Evolutionary conservation across 2,329 filamentous ascomycete species (phyloP).

Genomic region (Ilyonectria sp.): DNA sequence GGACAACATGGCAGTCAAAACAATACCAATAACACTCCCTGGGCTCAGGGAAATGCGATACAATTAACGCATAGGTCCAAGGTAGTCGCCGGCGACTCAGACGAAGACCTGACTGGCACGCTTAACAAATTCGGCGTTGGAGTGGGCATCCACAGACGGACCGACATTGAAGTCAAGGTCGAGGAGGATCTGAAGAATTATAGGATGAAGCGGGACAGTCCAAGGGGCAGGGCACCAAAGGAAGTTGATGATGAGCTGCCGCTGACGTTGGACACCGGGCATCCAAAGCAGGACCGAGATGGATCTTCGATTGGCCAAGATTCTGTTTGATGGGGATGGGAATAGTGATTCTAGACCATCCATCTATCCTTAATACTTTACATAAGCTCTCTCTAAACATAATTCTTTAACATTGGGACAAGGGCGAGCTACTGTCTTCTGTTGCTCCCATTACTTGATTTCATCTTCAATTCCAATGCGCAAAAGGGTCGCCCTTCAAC

Average conservation of each 20-base stretch:
- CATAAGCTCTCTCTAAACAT: no score
- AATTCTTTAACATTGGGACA: no score
- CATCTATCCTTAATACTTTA: no score
- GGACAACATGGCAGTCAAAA: conserved; percentile 10
- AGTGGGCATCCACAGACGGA: conserved; percentile 38
- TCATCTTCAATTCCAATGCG: no score
- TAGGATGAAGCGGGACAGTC: conserved; percentile 17
- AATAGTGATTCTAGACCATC: no score
- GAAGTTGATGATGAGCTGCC: conserved; percentile 35
- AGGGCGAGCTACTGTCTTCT: no score
- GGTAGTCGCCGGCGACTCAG: conserved; percentile 38
- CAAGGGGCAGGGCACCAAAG: background rate
- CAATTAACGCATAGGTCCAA: conserved; percentile 38
- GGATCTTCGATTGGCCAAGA: conserved; percentile 29
- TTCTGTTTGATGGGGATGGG: background rate
- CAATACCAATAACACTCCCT: conserved; percentile 27
- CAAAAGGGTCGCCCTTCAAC: no score
- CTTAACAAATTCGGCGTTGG: background rate
- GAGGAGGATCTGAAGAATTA: conserved; percentile 24
- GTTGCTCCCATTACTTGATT: no score
- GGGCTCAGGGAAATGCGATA: conserved; percentile 30
- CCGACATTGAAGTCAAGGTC: conserved; percentile 40
- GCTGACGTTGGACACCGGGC: conserved; percentile 36
- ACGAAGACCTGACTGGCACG: conserved; percentile 24
- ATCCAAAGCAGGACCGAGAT: conserved; percentile 31